Conservation (phyloP, 78 protist genomes). For the Polysphondylium violaceum region DNA sequence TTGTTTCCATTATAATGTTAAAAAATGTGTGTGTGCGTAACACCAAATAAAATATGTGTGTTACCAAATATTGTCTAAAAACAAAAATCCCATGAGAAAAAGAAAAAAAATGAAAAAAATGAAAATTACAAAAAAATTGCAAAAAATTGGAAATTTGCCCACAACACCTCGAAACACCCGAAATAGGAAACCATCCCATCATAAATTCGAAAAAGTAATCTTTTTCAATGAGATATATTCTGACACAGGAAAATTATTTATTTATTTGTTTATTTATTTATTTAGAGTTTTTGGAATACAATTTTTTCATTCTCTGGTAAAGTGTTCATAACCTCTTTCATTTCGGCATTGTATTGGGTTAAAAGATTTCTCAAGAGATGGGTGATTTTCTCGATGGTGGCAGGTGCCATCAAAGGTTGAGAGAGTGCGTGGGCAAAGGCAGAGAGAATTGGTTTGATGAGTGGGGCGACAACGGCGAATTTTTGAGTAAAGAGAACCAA, state of each 20-base stretch:
- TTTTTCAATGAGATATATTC: too few relatives aligned
- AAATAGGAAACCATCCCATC: too few relatives aligned
- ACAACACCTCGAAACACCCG: too few relatives aligned
- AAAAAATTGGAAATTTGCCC: too few relatives aligned
- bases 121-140: too few relatives aligned
- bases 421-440: slow-evolving; percentile 1
- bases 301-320: slow-evolving; percentile 10
- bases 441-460: background rate
- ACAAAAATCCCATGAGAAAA: too few relatives aligned
- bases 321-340: slow-evolving; percentile 13
- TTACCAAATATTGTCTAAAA: too few relatives aligned
- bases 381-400: background rate
- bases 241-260: background rate
- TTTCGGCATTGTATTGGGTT: slow-evolving; percentile 1
- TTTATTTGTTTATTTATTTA: too few relatives aligned
- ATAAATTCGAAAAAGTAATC: too few relatives aligned
- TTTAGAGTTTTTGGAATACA: background rate
- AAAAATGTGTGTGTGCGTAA: too few relatives aligned
- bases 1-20: slow-evolving; percentile 21
- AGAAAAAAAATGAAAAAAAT: too few relatives aligned
- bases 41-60: too few relatives aligned
- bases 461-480: slow-evolving; percentile 16
- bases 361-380: background rate
- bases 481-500: slow-evolving; percentile 1
- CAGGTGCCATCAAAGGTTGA: background rate